Evolutionary conservation across 2,329 filamentous ascomycete genomes (phyloP), one percentile per base, ranked within the genome.

Genomic region (Calonectria crousiana): DNA sequence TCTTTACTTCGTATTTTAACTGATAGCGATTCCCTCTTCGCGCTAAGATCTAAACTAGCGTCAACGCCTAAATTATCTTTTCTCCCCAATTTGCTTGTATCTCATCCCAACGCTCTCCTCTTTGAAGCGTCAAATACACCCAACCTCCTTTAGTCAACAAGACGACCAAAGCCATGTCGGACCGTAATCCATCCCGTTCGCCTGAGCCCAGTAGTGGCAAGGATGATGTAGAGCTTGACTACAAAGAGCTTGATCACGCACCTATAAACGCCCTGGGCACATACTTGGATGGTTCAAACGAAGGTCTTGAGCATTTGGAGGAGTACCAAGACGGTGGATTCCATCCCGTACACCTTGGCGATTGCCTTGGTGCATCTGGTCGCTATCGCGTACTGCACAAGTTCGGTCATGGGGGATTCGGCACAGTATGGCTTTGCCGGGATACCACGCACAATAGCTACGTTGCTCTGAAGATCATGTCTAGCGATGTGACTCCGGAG

Each of bases 401-500:
- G 8, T 74, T 78, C 0, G 77, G 77, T 0, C 34, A 78, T 13
- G 74, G 77, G 0, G 76, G 76, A 0, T 78, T 71, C 0, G 68
- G 72, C 0, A 78, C 72, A 0, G 72, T 79, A 0, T 75, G 73
- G 73, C 72, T 77, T 13, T 79, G 77, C 68, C 76, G 53, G 44
- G 86, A 84, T 51, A 78, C 79, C 6, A 82, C 13, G 36, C 58
- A 44, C 85, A 11, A 38, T 56, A 73, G 56, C 53, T 84, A 82
- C 47, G 79, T 82, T 34, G 83, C 84, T 20, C 26, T 84, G 26
- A 85, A 85, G 75, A 78, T 83, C 68, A 78, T 80, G 52, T 79
- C 79, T n/a, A 78, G 81, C 14, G 67, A 69, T 23, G 79, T 79
- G 10, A 70, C 41, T 11, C 26, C 69, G 23, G 75, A 79, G 2